phyloP scores from a whole-genome alignment of 176 grass and related monocot genomes.

The Oryza longistaminata region DNA sequence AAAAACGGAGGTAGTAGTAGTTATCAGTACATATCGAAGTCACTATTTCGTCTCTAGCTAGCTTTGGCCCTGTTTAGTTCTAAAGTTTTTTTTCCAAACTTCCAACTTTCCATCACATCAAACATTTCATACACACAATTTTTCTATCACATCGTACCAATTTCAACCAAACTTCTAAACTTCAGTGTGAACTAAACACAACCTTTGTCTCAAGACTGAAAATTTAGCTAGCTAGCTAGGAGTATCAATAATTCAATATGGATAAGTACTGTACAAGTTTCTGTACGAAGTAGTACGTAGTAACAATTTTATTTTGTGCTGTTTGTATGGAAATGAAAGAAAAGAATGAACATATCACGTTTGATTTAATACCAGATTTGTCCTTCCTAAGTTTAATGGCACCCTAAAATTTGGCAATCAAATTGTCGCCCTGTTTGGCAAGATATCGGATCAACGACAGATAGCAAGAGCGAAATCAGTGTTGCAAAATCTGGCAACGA shows the following conservation, averaged over 20 bases:
- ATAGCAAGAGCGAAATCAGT: neutral
- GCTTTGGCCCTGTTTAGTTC: no score
- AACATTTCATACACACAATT: no score
- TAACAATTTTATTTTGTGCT: neutral
- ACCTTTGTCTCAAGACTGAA: neutral
- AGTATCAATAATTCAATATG: no score
- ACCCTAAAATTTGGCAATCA: neutral
- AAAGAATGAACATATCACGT: neutral
- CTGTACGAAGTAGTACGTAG: no score
- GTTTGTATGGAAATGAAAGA: neutral
- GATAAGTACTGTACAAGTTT: no score
- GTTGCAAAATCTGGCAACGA: neutral
- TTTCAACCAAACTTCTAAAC: no score
- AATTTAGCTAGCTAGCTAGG: no score
- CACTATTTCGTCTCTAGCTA: neutral
- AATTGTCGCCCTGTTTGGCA: neutral
- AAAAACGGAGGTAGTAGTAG: no score
- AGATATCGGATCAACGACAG: neutral
- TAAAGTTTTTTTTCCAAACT: no score
- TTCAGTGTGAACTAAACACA: no score
- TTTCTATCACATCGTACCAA: no score
- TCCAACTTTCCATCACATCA: no score
- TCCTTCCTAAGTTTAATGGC: neutral
- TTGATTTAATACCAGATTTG: neutral
- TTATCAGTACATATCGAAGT: neutral